These are phyloP conservation scores for Tribonema minus DNA, from an alignment of 108 stramenopile genomes.

Conservation along the genomic window DNA sequence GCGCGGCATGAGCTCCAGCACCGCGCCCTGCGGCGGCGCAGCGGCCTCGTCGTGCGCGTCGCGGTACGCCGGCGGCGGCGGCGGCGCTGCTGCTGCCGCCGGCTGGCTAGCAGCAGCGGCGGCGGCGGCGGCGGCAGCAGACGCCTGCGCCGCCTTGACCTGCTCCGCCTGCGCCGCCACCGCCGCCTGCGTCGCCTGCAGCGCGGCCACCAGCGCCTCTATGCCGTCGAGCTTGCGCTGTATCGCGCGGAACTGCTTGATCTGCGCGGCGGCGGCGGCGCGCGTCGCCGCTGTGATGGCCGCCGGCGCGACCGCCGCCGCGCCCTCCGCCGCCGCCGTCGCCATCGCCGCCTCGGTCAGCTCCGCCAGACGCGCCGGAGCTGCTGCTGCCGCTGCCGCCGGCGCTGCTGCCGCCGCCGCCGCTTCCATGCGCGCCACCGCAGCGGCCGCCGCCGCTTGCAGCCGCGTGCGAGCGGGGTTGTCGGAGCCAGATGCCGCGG, in stretches of 20 bases:
- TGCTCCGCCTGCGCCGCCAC: not conserved
- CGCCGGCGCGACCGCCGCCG: not conserved
- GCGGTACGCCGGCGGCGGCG: not conserved
- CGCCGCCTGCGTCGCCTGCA: conserved; percentile 9
- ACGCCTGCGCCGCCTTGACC: not conserved
- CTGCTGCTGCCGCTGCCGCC: too few species aligned
- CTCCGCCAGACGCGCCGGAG: not conserved
- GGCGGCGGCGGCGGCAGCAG: too few species aligned
- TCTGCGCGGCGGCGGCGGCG: too few species aligned
- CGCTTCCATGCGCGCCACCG: too few species aligned
- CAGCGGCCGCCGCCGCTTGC: too few species aligned
- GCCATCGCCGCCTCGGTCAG: not conserved
- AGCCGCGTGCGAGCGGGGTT: too few species aligned
- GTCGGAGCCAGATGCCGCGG: too few species aligned
- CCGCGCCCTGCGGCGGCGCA: not conserved
- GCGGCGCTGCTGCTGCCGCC: not conserved
- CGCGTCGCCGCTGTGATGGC: conserved; percentile 5
- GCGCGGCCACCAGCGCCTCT: conserved; percentile 3
- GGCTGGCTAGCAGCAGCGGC: too few species aligned
- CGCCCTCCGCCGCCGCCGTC: conserved; percentile 16
- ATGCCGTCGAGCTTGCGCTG: conserved; percentile 15
- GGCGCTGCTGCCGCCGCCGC: too few species aligned
- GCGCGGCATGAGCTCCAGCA: conserved; percentile 5
- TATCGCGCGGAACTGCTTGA: conserved; percentile 8
- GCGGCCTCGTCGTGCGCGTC: conserved; percentile 25